Evolutionary conservation across 139 green algal species (phyloP).

Genomic region (Coelastrella sp.): DNA sequence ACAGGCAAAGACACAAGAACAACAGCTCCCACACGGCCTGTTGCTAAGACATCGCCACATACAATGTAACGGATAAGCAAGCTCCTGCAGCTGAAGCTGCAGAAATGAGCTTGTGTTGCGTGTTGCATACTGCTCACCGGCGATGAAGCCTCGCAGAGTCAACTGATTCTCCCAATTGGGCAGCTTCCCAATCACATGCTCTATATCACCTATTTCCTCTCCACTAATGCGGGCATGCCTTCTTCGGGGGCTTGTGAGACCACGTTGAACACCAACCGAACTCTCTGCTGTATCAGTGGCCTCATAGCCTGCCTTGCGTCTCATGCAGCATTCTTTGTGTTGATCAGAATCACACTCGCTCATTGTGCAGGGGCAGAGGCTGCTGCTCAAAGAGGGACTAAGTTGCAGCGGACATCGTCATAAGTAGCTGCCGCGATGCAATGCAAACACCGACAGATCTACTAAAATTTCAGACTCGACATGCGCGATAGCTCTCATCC

Average conservation of each 20-base stretch:
- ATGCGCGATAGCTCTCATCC: no score
- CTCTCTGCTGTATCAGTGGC: not conserved
- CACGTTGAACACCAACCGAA: not conserved
- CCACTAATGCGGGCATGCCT: not conserved
- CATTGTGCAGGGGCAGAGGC: not conserved
- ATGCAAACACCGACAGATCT: no score
- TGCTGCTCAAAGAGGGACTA: not conserved
- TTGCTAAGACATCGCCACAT: no score
- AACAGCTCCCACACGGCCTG: no score
- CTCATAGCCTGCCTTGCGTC: not conserved
- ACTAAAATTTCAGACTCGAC: no score
- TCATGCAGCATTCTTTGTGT: not conserved
- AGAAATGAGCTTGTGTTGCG: not conserved
- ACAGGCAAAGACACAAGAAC: no score
- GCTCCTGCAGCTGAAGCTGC: not conserved
- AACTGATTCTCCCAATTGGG: slow-evolving; percentile 18
- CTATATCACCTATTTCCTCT: slow-evolving; percentile 4
- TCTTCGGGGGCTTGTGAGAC: not conserved
- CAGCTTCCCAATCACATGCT: not conserved
- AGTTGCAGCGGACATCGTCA: no score
- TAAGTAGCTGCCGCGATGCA: not conserved
- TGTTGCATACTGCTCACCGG: not conserved
- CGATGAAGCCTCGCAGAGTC: slow-evolving; percentile 22
- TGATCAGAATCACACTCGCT: not conserved
- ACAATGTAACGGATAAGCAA: no score